A percentile compares a stretch with the other conserved stretches of the same genome.
These are phyloP conservation scores for Botryotinia convoluta DNA, from an alignment of 2,329 filamentous ascomycete species.

Conservation along the genomic window DNA sequence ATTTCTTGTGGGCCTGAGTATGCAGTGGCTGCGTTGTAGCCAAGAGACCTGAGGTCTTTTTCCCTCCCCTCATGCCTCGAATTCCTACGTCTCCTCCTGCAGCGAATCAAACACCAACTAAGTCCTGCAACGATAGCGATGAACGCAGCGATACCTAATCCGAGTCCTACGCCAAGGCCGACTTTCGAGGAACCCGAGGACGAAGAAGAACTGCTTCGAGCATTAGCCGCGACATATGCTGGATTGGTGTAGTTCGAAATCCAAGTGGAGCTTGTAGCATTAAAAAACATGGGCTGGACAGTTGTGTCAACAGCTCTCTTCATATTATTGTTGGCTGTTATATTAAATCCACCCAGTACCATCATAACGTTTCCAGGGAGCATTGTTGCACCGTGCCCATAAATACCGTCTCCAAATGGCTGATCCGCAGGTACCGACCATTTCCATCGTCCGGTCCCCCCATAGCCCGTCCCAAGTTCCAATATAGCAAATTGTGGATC, in stretches of 20 bases:
- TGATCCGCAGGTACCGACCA: constrained; percentile 59
- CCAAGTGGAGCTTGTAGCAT: constrained; percentile 60
- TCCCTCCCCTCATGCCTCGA: constrained; percentile 46
- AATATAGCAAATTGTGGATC: constrained; percentile 78
- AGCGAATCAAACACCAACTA: constrained; percentile 47
- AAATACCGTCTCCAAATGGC: constrained; percentile 51
- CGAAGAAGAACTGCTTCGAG: constrained; percentile 25
- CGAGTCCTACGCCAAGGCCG: constrained; percentile 63
- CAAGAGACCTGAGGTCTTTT: constrained; percentile 52
- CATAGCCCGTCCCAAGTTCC: constrained; percentile 71
- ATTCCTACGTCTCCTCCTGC: constrained; percentile 43
- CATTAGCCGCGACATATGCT: constrained; percentile 28
- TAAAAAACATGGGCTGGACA: constrained; percentile 50
- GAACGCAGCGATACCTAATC: constrained; percentile 57
- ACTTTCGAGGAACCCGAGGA: constrained; percentile 43
- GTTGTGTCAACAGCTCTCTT: constrained; percentile 44
- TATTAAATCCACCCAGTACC: constrained; percentile 61
- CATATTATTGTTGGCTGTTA: constrained; percentile 37
- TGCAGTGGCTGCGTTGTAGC: constrained; percentile 37
- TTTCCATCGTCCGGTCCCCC: constrained; percentile 65
- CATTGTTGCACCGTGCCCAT: constrained; percentile 62
- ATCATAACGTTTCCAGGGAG: constrained; percentile 68
- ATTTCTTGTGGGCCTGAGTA: constrained; percentile 29
- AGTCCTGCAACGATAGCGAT: constrained; percentile 47
- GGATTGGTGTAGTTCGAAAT: constrained; percentile 54